Evolutionary conservation across 2,329 filamentous ascomycete species (phyloP).

Genomic region (Cytospora piceicola): DNA sequence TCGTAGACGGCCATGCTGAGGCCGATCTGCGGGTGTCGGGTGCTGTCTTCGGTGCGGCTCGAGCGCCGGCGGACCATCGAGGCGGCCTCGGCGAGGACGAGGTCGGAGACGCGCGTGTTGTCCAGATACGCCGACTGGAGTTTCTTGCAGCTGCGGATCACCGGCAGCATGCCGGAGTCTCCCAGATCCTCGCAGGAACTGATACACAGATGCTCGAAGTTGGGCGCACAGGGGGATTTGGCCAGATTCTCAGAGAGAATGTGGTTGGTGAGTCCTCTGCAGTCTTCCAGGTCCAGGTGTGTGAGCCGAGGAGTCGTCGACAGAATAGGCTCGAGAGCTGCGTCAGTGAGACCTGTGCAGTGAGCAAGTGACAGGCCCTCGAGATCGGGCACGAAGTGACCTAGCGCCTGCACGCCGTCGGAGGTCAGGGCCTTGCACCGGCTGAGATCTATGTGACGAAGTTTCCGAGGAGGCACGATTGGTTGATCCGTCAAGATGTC

Average conservation of each 20-base stretch:
- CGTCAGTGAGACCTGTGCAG: constrained; percentile 74
- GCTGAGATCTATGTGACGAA: constrained; percentile 85
- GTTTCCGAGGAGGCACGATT: constrained; percentile 73
- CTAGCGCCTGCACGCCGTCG: constrained; percentile 70
- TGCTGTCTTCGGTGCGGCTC: constrained; percentile 44
- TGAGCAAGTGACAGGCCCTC: constrained; percentile 84
- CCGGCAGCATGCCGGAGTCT: constrained; percentile 80
- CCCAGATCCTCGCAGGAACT: constrained; percentile 88
- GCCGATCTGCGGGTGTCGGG: constrained; percentile 58
- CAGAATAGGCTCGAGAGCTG: constrained; percentile 71
- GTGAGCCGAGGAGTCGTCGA: constrained; percentile 77
- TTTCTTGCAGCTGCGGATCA: constrained; percentile 74
- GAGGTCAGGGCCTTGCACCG: constrained; percentile 77
- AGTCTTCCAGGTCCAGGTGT: constrained; percentile 87
- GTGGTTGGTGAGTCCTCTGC: constrained; percentile 75
- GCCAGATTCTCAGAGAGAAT: constrained; percentile 74
- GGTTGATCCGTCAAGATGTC: constrained; percentile 79
- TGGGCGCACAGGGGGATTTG: constrained; percentile 71
- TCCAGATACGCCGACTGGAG: constrained; percentile 82
- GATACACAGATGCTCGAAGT: constrained; percentile 79
- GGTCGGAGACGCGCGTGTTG: constrained; percentile 88
- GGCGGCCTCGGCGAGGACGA: constrained; percentile 83
- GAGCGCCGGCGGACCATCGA: constrained; percentile 73
- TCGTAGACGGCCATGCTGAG: constrained; percentile 85
- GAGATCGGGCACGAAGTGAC: constrained; percentile 74